These are phyloP conservation scores for Phytopythium vexans DNA, from an alignment of 352 stramenopile species.

Conservation along the genomic window DNA sequence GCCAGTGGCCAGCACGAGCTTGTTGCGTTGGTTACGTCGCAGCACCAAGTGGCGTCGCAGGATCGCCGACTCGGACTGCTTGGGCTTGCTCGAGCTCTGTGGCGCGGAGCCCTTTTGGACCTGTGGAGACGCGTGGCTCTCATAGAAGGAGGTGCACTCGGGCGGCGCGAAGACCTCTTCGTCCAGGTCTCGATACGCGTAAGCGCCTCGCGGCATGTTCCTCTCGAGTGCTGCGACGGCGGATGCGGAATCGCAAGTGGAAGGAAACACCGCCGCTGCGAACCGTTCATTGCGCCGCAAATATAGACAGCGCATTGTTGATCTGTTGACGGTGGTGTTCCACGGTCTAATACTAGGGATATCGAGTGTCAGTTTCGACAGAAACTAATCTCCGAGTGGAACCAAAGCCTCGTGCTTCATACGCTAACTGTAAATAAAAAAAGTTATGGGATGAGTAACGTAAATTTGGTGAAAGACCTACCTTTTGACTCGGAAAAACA, in stretches of 20 bases:
- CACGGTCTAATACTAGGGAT: too few relatives aligned
- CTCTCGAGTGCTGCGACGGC: too few relatives aligned
- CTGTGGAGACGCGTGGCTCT: constrained; percentile 25
- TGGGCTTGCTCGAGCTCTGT: constrained; percentile 2
- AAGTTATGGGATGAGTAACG: too few relatives aligned
- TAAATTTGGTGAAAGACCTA: too few relatives aligned
- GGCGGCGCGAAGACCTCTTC: constrained; percentile 24
- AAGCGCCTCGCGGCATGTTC: constrained; percentile 1
- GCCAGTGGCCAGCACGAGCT: constrained; percentile 10
- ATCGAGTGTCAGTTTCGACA: too few relatives aligned
- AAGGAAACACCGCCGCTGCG: not conserved
- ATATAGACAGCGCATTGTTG: too few relatives aligned
- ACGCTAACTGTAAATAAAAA: too few relatives aligned
- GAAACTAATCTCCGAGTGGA: too few relatives aligned
- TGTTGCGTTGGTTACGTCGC: constrained; percentile 15
- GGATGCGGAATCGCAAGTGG: not conserved
- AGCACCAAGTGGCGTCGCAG: constrained; percentile 16
- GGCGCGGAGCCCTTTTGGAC: not conserved
- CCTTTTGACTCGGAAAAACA: too few relatives aligned
- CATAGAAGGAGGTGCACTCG: constrained; percentile 17
- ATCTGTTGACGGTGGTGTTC: too few relatives aligned
- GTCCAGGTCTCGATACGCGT: constrained; percentile 26
- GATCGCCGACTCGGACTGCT: constrained; percentile 15
- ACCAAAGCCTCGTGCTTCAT: too few relatives aligned
- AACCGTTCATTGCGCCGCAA: too few relatives aligned